Evolutionary conservation across 129 eudicot genomes (phyloP).

Genomic region (Sambucus nigra): DNA sequence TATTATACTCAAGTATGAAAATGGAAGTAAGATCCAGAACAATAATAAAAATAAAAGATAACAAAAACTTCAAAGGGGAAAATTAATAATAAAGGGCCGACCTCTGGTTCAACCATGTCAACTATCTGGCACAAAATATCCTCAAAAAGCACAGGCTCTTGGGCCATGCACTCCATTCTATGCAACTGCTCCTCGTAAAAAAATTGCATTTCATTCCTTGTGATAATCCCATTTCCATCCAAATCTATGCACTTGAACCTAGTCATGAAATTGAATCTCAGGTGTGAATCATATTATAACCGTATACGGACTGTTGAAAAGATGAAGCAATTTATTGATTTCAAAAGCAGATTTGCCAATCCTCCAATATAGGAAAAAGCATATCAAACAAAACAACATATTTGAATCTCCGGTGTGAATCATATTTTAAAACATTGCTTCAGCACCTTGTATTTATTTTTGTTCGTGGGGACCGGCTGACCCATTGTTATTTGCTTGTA

Average conservation of each 20-base stretch:
- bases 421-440: no score
- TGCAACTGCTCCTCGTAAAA: slow-evolving; percentile 98
- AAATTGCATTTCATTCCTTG: slow-evolving; percentile 92
- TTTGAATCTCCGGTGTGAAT: no score
- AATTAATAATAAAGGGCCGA: neutral
- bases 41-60: neutral
- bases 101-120: slow-evolving; percentile 98
- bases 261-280: slow-evolving; percentile 8
- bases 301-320: no score
- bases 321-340: no score
- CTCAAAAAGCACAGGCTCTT: slow-evolving; percentile 95
- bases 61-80: neutral
- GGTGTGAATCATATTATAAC: no score
- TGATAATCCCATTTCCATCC: slow-evolving; percentile 86
- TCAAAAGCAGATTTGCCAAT: no score
- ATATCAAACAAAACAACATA: no score
- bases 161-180: slow-evolving; percentile 99
- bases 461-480: no score
- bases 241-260: slow-evolving; percentile 99
- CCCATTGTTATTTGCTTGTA: no score
- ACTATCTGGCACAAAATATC: slow-evolving; percentile 96
- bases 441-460: no score
- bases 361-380: no score
- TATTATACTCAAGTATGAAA: no score
- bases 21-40: neutral